phyloP scores from a whole-genome alignment of 257 asterid genomes.

The Verbascum thapsus region DNA sequence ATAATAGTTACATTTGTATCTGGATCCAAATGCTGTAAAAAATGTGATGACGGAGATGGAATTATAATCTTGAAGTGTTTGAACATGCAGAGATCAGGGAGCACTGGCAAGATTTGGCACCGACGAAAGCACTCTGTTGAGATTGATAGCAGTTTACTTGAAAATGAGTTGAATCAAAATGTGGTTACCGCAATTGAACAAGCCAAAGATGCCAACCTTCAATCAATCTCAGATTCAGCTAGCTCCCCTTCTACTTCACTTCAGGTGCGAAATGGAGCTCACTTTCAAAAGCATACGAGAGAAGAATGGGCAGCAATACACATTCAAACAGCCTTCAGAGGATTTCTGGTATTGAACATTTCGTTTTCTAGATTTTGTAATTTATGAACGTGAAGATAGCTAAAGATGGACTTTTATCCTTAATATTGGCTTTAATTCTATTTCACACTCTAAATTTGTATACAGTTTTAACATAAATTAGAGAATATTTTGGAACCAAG shows the following conservation, averaged over 20 bases:
- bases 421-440: not conserved
- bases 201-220: conserved; percentile 45
- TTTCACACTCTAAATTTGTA: not conserved
- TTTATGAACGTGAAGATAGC: conserved; percentile 15
- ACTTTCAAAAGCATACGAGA: conserved; percentile 45
- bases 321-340: conserved; percentile 92
- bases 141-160: conserved; percentile 52
- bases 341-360: conserved; percentile 72
- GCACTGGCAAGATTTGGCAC: conserved; percentile 73
- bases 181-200: conserved; percentile 46
- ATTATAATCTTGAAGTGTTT: conserved; percentile 16
- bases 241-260: conserved; percentile 65
- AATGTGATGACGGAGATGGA: conserved; percentile 18
- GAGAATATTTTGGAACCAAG: not conserved
- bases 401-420: not conserved
- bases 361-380: not conserved
- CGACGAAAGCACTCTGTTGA: conserved; percentile 84
- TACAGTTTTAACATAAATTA: not conserved
- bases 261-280: conserved; percentile 53
- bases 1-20: not conserved
- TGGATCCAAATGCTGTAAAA: conserved; percentile 5
- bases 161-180: conserved; percentile 52
- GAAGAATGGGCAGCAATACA: conserved; percentile 90
- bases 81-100: conserved; percentile 57
- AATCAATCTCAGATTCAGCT: conserved; percentile 54